Evolutionary conservation across 2,329 filamentous ascomycete genomes (phyloP).

Genomic region (Arthrobotrys iridis): DNA sequence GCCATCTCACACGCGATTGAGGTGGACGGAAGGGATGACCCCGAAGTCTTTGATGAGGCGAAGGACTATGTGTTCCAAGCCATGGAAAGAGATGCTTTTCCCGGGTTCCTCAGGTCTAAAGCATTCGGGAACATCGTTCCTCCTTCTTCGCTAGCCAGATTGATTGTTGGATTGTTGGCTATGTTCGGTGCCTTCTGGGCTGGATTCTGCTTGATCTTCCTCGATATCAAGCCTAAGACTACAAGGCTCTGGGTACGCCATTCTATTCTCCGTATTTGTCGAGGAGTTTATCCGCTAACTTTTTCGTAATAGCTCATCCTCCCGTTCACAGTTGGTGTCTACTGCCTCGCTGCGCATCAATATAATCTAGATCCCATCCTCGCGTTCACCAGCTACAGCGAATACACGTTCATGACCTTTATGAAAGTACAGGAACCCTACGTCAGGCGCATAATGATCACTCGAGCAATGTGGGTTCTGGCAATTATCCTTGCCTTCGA

Average conservation of each 20-base stretch:
- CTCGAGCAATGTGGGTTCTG: slow-evolving; percentile 83
- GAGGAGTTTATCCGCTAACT: slow-evolving; percentile 11
- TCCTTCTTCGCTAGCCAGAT: slow-evolving; percentile 82
- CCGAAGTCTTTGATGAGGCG: slow-evolving; percentile 94
- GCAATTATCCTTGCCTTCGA: slow-evolving; percentile 79
- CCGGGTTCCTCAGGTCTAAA: slow-evolving; percentile 93
- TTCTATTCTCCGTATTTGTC: neutral
- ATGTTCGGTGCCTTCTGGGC: slow-evolving; percentile 96
- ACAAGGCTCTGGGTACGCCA: slow-evolving; percentile 84
- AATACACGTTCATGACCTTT: slow-evolving; percentile 96
- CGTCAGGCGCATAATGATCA: slow-evolving; percentile 83
- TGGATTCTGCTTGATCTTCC: slow-evolving; percentile 90
- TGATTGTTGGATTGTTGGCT: slow-evolving; percentile 83
- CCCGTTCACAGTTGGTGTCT: slow-evolving; percentile 90
- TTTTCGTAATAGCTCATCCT: slow-evolving; percentile 72
- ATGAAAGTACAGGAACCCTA: slow-evolving; percentile 88
- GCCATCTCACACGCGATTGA: slow-evolving; percentile 90
- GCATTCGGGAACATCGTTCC: slow-evolving; percentile 95
- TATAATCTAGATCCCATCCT: slow-evolving; percentile 94
- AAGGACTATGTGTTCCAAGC: slow-evolving; percentile 99
- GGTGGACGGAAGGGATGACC: slow-evolving; percentile 89
- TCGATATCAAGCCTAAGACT: slow-evolving; percentile 74
- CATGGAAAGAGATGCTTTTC: slow-evolving; percentile 99
- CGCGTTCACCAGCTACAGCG: slow-evolving; percentile 87
- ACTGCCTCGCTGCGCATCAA: slow-evolving; percentile 88